A percentile compares a stretch with the other conserved stretches of the same genome.
phyloP scores from a whole-genome alignment of 2,329 filamentous ascomycete species.

The Cadophora luteo-olivacea region DNA sequence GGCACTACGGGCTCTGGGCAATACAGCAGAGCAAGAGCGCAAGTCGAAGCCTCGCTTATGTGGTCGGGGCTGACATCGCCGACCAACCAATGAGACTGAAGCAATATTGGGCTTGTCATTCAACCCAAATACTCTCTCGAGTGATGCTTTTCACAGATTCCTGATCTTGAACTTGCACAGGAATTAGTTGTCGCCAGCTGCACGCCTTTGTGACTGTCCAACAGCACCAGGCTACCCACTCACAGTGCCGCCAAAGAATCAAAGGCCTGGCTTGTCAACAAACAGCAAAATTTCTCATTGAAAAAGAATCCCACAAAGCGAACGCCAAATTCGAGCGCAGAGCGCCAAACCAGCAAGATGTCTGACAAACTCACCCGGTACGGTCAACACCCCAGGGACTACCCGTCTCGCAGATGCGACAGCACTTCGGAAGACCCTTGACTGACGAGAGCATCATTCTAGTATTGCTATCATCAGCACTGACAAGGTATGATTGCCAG shows the following conservation, averaged over 20 bases:
- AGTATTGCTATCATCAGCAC: slow-evolving; percentile 98
- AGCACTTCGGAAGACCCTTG: background rate
- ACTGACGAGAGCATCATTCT: slow-evolving; percentile 21
- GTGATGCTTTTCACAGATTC: background rate
- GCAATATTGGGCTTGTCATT: slow-evolving; percentile 16
- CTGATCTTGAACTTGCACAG: background rate
- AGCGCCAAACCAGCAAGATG: slow-evolving; percentile 58
- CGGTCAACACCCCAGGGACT: slow-evolving; percentile 43
- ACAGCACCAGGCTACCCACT: background rate
- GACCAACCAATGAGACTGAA: background rate
- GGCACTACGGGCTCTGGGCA: background rate
- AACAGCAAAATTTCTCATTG: background rate
- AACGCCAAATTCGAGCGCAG: slow-evolving; percentile 11
- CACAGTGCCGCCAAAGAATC: background rate
- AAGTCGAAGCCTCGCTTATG: slow-evolving; percentile 4
- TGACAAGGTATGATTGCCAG: slow-evolving; percentile 77
- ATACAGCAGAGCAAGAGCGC: background rate
- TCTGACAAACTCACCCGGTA: slow-evolving; percentile 95
- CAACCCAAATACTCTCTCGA: slow-evolving; percentile 11
- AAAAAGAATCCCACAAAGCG: slow-evolving; percentile 18
- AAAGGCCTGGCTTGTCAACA: background rate
- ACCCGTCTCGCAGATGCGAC: background rate
- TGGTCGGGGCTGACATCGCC: background rate
- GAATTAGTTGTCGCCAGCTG: background rate
- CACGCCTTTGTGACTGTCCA: slow-evolving; percentile 6